Percentiles rank a stretch among this genome's conserved stretches.
phyloP scores from a whole-genome alignment of 2,329 filamentous ascomycete genomes.

The Tolypocladium ovalisporum region DNA sequence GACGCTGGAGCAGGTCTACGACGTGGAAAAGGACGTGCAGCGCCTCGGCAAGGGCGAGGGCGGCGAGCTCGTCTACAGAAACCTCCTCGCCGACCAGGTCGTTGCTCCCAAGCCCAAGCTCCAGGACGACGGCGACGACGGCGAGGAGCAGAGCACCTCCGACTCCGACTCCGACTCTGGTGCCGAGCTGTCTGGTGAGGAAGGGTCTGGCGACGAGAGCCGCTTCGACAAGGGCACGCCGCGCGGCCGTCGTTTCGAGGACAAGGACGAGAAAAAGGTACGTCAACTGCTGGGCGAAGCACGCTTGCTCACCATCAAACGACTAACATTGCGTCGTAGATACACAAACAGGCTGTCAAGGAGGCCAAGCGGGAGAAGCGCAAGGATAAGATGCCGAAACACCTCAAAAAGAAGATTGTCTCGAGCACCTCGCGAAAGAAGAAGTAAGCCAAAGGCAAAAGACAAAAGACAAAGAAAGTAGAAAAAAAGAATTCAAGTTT shows the following conservation, averaged over 20 bases:
- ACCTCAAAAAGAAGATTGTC: slow-evolving; percentile 84
- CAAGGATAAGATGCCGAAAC: slow-evolving; percentile 92
- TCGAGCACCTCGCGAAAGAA: slow-evolving; percentile 51
- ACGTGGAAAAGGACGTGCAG: slow-evolving; percentile 83
- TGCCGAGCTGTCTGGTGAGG: slow-evolving; percentile 31
- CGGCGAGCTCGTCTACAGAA: slow-evolving; percentile 72
- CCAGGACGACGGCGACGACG: slow-evolving; percentile 26
- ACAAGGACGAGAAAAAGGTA: slow-evolving; percentile 81
- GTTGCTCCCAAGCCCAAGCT: slow-evolving; percentile 25
- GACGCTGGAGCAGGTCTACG: slow-evolving; percentile 90
- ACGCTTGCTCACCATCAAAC: not conserved
- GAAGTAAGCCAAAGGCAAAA: slow-evolving; percentile 35
- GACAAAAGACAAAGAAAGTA: slow-evolving; percentile 3
- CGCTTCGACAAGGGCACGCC: slow-evolving; percentile 57
- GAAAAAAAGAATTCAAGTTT: not conserved
- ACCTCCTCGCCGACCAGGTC: slow-evolving; percentile 65
- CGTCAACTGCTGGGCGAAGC: slow-evolving; percentile 5
- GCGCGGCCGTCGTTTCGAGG: slow-evolving; percentile 74
- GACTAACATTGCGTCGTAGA: slow-evolving; percentile 20
- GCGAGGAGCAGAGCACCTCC: slow-evolving; percentile 20
- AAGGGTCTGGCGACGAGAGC: slow-evolving; percentile 34
- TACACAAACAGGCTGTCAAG: slow-evolving; percentile 83
- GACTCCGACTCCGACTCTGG: slow-evolving; percentile 39
- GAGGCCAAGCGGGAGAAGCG: slow-evolving; percentile 91
- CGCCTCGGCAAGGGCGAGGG: slow-evolving; percentile 64